These are phyloP conservation scores for Miscanthus lutarioriparius DNA, from an alignment of 176 grass and related monocot species.

Conservation along the genomic window DNA sequence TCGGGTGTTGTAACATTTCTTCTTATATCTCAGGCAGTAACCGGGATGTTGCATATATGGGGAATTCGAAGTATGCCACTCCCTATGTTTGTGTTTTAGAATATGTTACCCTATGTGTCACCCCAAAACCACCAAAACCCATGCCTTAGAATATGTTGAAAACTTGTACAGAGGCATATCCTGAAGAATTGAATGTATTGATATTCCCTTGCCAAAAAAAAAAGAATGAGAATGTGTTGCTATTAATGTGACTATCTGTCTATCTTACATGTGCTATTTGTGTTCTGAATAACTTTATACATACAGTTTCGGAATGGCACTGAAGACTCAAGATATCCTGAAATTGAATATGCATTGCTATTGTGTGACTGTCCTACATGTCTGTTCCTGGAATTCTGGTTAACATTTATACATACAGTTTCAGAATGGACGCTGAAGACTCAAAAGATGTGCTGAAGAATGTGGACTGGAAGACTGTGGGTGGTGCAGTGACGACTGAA, in stretches of 20 bases:
- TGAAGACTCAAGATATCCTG: conserved; percentile 43
- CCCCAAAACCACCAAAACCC: neutral
- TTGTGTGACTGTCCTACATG: neutral
- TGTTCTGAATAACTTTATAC: conserved; percentile 10
- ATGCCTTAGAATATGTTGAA: neutral
- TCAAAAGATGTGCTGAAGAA: conserved; percentile 67
- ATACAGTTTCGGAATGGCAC: conserved; percentile 36
- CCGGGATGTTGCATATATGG: neutral
- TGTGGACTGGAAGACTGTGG: conserved; percentile 69
- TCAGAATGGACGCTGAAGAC: conserved; percentile 54
- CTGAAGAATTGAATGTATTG: neutral
- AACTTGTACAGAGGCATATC: neutral
- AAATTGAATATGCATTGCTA: neutral
- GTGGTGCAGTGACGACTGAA: conserved; percentile 41
- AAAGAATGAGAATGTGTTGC: neutral
- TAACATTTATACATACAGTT: conserved; percentile 13
- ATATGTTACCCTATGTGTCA: neutral
- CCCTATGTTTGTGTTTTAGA: neutral
- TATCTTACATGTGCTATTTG: neutral
- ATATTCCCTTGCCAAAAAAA: neutral
- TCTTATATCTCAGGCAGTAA: too few species aligned
- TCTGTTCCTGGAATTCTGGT: neutral
- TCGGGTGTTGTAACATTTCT: neutral
- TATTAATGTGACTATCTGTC: neutral
- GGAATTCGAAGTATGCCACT: neutral